These are phyloP conservation scores for Populus alba DNA, from an alignment of 345 rosid species.

Conservation along the genomic window DNA sequence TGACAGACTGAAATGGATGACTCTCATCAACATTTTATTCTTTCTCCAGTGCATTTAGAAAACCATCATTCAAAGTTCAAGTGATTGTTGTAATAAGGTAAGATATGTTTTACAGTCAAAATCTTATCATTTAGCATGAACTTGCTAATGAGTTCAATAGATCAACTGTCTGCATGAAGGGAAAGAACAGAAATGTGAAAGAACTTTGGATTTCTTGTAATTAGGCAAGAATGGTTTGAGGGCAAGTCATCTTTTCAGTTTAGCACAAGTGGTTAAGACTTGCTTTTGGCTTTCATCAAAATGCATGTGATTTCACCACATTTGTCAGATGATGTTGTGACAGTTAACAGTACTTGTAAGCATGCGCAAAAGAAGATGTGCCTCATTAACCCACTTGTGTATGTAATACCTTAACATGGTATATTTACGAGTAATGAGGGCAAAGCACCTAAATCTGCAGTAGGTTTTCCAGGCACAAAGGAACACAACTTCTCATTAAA, in stretches of 20 bases:
- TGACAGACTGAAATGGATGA: background rate
- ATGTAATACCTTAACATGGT: too few species aligned
- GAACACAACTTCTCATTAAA: too few species aligned
- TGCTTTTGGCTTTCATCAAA: background rate
- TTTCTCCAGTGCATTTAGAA: background rate
- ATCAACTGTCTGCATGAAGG: background rate
- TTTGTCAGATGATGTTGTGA: background rate
- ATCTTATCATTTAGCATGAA: background rate
- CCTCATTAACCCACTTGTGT: background rate
- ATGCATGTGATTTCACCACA: background rate
- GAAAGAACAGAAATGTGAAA: background rate
- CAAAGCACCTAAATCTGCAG: too few species aligned
- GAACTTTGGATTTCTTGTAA: background rate
- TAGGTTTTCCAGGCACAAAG: too few species aligned
- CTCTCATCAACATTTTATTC: background rate
- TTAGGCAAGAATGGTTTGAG: background rate
- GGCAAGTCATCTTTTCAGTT: background rate
- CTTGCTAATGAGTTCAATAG: background rate
- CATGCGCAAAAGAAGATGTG: background rate
- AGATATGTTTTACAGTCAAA: background rate
- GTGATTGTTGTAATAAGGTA: background rate
- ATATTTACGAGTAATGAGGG: too few species aligned
- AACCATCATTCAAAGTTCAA: background rate
- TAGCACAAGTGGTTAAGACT: background rate
- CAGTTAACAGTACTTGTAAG: background rate